phyloP scores from a whole-genome alignment of 495 filamentous ascomycete genomes.

The Tuber microsphaerosporum region DNA sequence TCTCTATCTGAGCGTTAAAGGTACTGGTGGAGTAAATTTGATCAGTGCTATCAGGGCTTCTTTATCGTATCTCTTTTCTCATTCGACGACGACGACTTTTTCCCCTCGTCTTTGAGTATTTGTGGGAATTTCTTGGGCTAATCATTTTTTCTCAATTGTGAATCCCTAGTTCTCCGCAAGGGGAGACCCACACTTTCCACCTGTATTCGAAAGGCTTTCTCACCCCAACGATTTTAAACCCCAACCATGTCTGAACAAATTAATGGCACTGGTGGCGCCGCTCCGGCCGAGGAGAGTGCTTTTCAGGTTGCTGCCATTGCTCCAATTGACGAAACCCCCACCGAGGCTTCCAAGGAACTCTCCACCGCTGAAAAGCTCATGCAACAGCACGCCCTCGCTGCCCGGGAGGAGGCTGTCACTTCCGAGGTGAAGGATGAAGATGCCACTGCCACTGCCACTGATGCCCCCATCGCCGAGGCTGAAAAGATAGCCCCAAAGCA shows the following conservation, averaged over 20 bases:
- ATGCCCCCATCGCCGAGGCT: constrained; percentile 6
- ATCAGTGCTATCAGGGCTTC: not conserved
- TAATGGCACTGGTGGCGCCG: constrained; percentile 21
- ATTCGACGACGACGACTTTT: not conserved
- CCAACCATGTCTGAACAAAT: constrained; percentile 30
- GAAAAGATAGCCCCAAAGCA: constrained; percentile 41
- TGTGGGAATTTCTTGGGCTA: not conserved
- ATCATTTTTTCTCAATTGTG: not conserved
- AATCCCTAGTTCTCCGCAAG: constrained; percentile 8
- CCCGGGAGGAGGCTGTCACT: constrained; percentile 10
- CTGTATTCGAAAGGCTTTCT: constrained; percentile 22
- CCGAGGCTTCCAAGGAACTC: constrained; percentile 32
- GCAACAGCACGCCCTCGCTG: constrained; percentile 57
- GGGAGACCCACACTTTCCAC: constrained; percentile 9
- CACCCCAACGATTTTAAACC: constrained; percentile 25
- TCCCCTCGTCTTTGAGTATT: not conserved
- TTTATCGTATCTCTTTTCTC: not conserved
- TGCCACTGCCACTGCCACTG: constrained; percentile 13
- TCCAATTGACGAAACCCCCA: constrained; percentile 19
- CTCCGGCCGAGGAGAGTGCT: constrained; percentile 16
- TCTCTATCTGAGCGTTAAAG: not conserved
- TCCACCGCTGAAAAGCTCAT: constrained; percentile 69
- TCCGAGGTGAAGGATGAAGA: constrained; percentile 12
- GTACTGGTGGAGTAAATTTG: not conserved
- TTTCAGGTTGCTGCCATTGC: constrained; percentile 13